Base-by-base conservation (phyloP, 2,329 filamentous ascomycete genomes). In the Pseudocercospora macadamiae region DNA sequence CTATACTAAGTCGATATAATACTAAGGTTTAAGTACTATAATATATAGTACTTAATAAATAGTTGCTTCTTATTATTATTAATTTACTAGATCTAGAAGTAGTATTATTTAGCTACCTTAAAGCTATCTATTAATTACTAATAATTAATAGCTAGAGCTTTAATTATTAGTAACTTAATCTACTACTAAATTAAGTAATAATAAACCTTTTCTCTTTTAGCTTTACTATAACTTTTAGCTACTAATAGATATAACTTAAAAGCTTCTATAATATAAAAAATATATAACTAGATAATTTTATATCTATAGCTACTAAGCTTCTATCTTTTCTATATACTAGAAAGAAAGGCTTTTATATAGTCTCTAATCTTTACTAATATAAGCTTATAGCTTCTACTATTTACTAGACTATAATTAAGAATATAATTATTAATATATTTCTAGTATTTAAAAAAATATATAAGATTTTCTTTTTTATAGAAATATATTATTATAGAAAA, bases 371-470 rank as follows among this genome's bases (percentile, higher is more conserved):
- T n/a, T n/a, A n/a, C n/a, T n/a, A n/a, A n/a, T 28, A 51, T 72
- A n/a, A 59, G 67, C 9, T 53, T 67, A 37, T 14, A 64, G 21
- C 61, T 67, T 6, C 62, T 60, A 8, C 71, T 72, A 45, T 63
- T 62, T 55, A n/a, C n/a, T n/a, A 53, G 53, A 0, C 36, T 62
- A 44, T 64, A 60, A 34, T 19, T 47, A 26, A 52, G 25, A 19
- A 54, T 30, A 49, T 26, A 54, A 12, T 18, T 53, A 32, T 25
- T n/a, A 23, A 16, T 54, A 16, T 53, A 48, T 30, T 32, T 59
- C 12, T 53, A 3, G 65, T 71, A 51, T 19, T 63, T 9, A 25
- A 51, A 2, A 32, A 64, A 5, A 30, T 66, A 4, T 3, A 16
- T 4, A 4, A n/a, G 14, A n/a, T 36, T 16, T 36, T 36, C 34